These are phyloP conservation scores for Murraya paniculata DNA, from an alignment of 345 rosid genomes.

Conservation along the genomic window DNA sequence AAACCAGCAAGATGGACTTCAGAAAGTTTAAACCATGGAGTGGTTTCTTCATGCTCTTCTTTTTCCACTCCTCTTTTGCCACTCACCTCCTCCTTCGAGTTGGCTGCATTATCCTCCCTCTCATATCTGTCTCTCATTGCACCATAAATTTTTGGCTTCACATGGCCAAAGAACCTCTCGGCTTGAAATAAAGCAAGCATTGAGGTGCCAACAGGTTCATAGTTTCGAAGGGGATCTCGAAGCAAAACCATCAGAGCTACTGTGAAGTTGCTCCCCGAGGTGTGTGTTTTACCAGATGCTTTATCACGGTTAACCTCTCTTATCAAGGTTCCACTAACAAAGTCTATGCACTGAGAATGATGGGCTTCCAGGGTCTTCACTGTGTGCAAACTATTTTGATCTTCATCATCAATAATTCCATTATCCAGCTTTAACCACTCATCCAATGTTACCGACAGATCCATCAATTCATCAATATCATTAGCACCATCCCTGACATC, in stretches of 20 bases:
- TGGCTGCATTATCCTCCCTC: constrained; percentile 18
- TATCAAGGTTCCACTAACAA: constrained; percentile 15
- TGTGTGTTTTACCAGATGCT: constrained; percentile 24
- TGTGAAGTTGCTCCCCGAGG: constrained; percentile 45
- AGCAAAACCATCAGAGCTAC: constrained; percentile 56
- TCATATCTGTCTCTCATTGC: constrained; percentile 17
- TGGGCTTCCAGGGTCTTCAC: constrained; percentile 34
- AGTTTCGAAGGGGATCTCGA: constrained; percentile 60
- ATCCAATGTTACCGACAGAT: constrained; percentile 45
- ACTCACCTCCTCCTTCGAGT: not conserved
- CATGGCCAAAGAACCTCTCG: constrained; percentile 38
- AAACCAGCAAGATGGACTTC: constrained; percentile 62
- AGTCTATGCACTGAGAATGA: constrained; percentile 36
- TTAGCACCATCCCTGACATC: constrained; percentile 26
- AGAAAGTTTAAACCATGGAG: constrained; percentile 39
- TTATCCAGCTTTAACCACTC: constrained; percentile 63
- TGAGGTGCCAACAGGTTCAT: constrained; percentile 70
- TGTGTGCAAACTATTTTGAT: constrained; percentile 29
- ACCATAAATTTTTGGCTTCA: constrained; percentile 15
- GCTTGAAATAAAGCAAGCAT: constrained; percentile 71
- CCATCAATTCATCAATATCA: constrained; percentile 38
- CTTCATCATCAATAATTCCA: constrained; percentile 30
- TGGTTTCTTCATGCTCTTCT: constrained; percentile 2
- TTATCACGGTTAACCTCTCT: constrained; percentile 20
- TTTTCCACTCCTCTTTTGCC: not conserved